Conservation (phyloP, 305 asterid species). For the Fraxinus angustifolia region DNA sequence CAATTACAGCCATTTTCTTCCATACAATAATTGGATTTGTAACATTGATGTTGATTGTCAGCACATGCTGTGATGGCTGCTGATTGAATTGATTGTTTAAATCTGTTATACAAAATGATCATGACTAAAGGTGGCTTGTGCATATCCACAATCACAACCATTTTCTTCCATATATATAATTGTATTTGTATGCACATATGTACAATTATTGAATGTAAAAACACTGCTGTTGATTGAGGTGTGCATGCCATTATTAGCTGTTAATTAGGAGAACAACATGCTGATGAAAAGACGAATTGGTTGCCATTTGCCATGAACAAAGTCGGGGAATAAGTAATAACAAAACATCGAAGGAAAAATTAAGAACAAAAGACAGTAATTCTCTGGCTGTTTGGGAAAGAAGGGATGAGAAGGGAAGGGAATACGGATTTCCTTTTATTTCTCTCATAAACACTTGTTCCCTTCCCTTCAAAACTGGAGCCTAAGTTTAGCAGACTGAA, state of each 20-base stretch:
- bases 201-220: neutral
- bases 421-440: neutral
- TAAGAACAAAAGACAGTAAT: neutral
- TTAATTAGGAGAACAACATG: neutral
- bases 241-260: neutral
- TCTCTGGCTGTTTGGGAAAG: neutral
- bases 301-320: neutral
- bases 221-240: neutral
- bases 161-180: too few relatives aligned
- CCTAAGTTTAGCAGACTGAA: neutral
- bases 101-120: neutral
- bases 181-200: neutral
- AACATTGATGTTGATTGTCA: neutral
- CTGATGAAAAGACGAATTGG: neutral
- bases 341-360: neutral
- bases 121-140: neutral
- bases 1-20: neutral
- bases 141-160: neutral
- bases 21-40: neutral
- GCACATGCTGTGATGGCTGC: neutral
- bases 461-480: neutral
- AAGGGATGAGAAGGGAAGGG: neutral
- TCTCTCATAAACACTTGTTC: neutral
- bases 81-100: constrained; percentile 2
- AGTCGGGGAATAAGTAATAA: neutral